Evolutionary conservation across 176 grass and related monocot species (phyloP).

Genomic region (Rhynchospora tenuis): DNA sequence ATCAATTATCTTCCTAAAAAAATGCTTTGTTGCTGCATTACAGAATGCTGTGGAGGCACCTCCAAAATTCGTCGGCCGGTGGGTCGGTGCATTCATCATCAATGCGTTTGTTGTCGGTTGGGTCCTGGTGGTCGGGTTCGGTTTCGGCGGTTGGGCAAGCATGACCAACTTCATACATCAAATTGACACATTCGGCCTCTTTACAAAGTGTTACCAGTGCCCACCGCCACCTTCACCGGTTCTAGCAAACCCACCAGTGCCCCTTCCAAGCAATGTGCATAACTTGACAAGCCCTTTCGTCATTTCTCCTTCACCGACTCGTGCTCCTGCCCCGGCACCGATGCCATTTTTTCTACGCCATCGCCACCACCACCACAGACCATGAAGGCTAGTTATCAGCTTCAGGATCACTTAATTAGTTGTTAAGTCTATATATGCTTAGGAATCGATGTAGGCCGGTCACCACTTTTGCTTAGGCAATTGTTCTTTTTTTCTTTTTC

Average conservation of each 20-base stretch:
- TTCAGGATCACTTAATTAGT: not conserved
- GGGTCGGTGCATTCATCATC: conserved; percentile 75
- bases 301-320: conserved; percentile 13
- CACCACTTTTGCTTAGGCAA: conserved; percentile 17
- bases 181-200: conserved; percentile 90
- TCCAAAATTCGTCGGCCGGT: conserved; percentile 66
- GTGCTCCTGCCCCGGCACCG: conserved; percentile 33
- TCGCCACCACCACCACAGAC: conserved; percentile 33
- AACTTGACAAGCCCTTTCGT: conserved; percentile 19
- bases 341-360: conserved; percentile 25
- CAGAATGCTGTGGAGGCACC: conserved; percentile 87
- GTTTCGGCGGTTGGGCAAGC: conserved; percentile 97
- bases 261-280: conserved; percentile 8
- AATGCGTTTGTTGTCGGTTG: conserved; percentile 87
- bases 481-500: not conserved
- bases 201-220: conserved; percentile 99
- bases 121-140: conserved; percentile 98
- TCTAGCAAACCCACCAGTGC: conserved; percentile 19
- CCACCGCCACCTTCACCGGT: conserved; percentile 27
- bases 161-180: conserved; percentile 94
- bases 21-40: not conserved
- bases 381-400: conserved; percentile 9
- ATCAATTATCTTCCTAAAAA: not conserved
- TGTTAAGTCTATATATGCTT: not conserved
- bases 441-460: conserved; percentile 22